These are phyloP conservation scores for Umbelopsis sp. DNA, from an alignment of 371 early-diverging fungal genomes.

Conservation along the genomic window DNA sequence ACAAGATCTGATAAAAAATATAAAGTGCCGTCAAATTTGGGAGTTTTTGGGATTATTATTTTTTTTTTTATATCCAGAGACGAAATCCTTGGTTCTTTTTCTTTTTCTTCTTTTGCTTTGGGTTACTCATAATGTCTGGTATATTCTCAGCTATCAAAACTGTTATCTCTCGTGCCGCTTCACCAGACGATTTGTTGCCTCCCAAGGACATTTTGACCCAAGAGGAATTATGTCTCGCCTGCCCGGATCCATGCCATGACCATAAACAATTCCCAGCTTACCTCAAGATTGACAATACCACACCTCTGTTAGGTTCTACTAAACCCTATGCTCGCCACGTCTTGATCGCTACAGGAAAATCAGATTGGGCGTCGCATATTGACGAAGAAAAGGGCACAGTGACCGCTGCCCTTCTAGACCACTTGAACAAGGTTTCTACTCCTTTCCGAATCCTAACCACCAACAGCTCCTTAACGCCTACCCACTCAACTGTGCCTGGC, in stretches of 20 bases:
- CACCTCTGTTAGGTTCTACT: conserved; percentile 62
- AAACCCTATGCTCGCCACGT: conserved; percentile 76
- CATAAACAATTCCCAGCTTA: conserved; percentile 69
- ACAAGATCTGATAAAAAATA: conserved; percentile 16
- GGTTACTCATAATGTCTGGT: background rate
- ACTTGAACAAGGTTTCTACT: conserved; percentile 28
- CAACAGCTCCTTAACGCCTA: conserved; percentile 47
- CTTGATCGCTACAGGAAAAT: conserved; percentile 66
- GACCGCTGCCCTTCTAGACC: conserved; percentile 38
- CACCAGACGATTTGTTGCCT: conserved; percentile 35
- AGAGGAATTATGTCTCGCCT: conserved; percentile 42
- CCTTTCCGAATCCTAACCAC: conserved; percentile 47
- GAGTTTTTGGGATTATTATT: background rate
- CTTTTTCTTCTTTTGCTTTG: background rate
- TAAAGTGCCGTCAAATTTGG: background rate
- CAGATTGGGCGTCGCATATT: conserved; percentile 65
- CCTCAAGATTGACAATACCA: conserved; percentile 61
- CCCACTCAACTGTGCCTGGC: conserved; percentile 30
- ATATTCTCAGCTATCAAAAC: background rate
- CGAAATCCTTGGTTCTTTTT: background rate
- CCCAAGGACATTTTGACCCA: conserved; percentile 20
- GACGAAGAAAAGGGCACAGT: conserved; percentile 60
- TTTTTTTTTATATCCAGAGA: background rate
- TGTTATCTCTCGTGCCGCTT: conserved; percentile 9
- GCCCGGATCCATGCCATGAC: conserved; percentile 54